A percentile compares a stretch with the other conserved stretches of the same genome.
These are phyloP conservation scores for Trichoderma pleuroti DNA, from an alignment of 2,329 filamentous ascomycete species.

Conservation along the genomic window DNA sequence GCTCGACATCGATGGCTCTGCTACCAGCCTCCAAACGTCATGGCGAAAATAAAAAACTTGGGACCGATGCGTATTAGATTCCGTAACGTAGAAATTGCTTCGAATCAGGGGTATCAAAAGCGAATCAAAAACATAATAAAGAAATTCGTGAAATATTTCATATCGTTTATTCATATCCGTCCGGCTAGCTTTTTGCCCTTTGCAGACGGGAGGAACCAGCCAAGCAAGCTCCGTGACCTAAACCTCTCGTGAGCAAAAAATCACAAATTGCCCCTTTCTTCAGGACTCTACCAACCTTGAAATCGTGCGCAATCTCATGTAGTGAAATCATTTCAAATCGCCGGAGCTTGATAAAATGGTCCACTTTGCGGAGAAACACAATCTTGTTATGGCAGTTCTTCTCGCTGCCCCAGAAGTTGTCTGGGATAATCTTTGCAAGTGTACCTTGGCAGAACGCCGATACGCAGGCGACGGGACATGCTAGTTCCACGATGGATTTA, in stretches of 20 bases:
- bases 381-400: constrained; percentile 55
- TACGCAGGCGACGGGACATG: constrained; percentile 64
- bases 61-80: constrained; percentile 76
- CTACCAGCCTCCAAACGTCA: constrained; percentile 78
- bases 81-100: constrained; percentile 90
- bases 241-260: not conserved
- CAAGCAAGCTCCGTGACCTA: constrained; percentile 68
- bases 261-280: not conserved
- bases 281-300: constrained; percentile 53
- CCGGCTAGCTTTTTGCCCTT: constrained; percentile 56
- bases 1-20: constrained; percentile 65
- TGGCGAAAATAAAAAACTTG: constrained; percentile 91
- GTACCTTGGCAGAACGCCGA: constrained; percentile 84
- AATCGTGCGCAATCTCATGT: constrained; percentile 69
- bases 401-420: constrained; percentile 67
- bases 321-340: constrained; percentile 78
- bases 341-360: constrained; percentile 72
- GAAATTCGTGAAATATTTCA: constrained; percentile 77
- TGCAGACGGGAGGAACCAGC: constrained; percentile 58
- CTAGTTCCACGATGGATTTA: constrained; percentile 58
- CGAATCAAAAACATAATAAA: constrained; percentile 93
- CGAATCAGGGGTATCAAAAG: constrained; percentile 82
- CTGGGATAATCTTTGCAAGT: constrained; percentile 68
- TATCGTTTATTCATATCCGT: constrained; percentile 72
- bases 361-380: constrained; percentile 63